phyloP scores from a whole-genome alignment of 2,329 filamentous ascomycete species.

The Sporothrix schenckii region DNA sequence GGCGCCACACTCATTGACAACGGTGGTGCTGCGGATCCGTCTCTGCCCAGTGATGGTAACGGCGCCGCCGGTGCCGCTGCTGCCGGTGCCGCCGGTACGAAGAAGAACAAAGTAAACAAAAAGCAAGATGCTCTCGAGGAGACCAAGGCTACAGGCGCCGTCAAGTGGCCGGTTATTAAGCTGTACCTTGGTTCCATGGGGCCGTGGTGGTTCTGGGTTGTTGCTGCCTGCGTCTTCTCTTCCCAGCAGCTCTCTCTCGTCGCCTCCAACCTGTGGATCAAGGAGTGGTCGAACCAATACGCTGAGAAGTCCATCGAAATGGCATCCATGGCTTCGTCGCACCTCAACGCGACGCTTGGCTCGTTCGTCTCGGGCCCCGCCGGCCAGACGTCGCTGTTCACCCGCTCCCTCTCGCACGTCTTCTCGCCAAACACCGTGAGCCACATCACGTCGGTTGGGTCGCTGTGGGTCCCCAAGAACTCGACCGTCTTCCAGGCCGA shows the following conservation, averaged over 20 bases:
- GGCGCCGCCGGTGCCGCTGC: conserved; percentile 46
- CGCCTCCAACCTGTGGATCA: conserved; percentile 91
- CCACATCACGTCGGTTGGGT: conserved; percentile 20
- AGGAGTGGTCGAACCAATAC: conserved; percentile 93
- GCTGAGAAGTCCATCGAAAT: conserved; percentile 45
- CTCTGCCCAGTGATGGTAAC: conserved; percentile 47
- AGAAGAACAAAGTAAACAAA: conserved; percentile 61
- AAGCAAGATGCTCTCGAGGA: conserved; percentile 67
- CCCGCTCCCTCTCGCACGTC: conserved; percentile 31
- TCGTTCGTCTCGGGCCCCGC: conserved; percentile 1
- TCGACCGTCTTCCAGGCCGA: conserved; percentile 46
- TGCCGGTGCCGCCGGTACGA: conserved; percentile 55
- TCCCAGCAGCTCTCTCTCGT: conserved; percentile 84
- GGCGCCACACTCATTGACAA: conserved; percentile 60
- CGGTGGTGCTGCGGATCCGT: conserved; percentile 52
- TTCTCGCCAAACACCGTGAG: conserved; percentile 22
- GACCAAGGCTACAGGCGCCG: conserved; percentile 78
- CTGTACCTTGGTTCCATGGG: conserved; percentile 92
- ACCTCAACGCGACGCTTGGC: conserved; percentile 21
- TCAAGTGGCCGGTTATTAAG: conserved; percentile 83
- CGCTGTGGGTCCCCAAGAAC: conserved; percentile 38
- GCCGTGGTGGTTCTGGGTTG: conserved; percentile 92
- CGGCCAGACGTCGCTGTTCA: conserved; percentile 27
- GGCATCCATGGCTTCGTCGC: background rate
- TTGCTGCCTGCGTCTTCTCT: conserved; percentile 73